Conservation (phyloP, 495 filamentous ascomycete genomes). For the Lentithecium fluviatile region DNA sequence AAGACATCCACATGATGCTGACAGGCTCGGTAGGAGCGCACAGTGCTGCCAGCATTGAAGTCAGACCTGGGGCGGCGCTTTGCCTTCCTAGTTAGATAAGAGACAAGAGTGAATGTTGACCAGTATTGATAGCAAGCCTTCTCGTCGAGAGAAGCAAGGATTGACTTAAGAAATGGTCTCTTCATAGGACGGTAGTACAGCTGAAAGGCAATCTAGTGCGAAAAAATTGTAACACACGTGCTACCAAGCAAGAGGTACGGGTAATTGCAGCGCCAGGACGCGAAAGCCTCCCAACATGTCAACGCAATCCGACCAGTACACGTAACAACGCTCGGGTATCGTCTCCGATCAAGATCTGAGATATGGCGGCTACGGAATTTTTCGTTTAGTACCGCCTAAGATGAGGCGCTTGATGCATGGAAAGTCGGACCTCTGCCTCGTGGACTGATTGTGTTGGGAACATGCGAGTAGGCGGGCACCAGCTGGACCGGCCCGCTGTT, state of each 20-base stretch:
- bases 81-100: neutral
- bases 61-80: neutral
- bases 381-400: too few species aligned
- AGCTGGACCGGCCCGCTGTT: too few species aligned
- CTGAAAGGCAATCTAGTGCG: neutral
- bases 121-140: neutral
- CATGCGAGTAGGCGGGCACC: too few species aligned
- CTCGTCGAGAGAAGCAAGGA: neutral
- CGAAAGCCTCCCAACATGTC: too few species aligned
- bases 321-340: slow-evolving; percentile 26
- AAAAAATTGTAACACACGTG: neutral
- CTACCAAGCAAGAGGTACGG: slow-evolving; percentile 1
- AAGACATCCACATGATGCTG: neutral
- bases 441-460: too few species aligned
- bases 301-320: neutral
- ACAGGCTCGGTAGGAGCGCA: neutral
- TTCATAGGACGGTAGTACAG: slow-evolving; percentile 18
- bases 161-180: slow-evolving; percentile 7
- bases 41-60: neutral
- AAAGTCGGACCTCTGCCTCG: too few species aligned
- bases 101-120: neutral
- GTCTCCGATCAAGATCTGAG: too few species aligned
- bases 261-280: neutral
- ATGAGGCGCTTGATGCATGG: too few species aligned
- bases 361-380: neutral